Evolutionary conservation across 768 basidiomycete species (phyloP).

Genomic region (Tulasnella sp.): DNA sequence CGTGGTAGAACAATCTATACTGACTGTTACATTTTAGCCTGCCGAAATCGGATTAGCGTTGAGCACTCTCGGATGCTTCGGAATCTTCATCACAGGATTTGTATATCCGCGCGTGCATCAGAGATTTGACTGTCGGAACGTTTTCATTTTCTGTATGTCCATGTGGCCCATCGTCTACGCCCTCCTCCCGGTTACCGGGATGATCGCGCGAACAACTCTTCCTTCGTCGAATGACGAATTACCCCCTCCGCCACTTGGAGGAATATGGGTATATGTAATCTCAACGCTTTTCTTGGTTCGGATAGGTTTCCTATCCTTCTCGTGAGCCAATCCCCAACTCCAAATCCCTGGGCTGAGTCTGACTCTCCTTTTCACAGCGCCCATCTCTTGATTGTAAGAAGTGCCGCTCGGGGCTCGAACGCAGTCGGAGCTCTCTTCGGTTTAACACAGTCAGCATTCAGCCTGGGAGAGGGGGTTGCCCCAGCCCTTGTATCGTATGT

Average conservation of each 20-base stretch:
- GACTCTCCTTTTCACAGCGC: not conserved
- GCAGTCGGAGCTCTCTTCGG: constrained; percentile 18
- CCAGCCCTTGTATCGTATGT: constrained; percentile 19
- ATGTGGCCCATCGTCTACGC: constrained; percentile 32
- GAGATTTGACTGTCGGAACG: constrained; percentile 24
- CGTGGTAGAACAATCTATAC: not conserved
- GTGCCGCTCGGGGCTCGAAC: not conserved
- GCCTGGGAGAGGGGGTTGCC: constrained; percentile 16
- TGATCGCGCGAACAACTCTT: constrained; percentile 26
- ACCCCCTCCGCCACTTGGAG: not conserved
- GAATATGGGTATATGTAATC: constrained; percentile 25
- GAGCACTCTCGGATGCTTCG: constrained; percentile 29
- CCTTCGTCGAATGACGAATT: not conserved
- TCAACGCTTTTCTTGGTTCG: constrained; percentile 12
- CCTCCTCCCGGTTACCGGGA: constrained; percentile 29
- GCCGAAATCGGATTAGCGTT: constrained; percentile 31
- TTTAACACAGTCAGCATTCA: not conserved
- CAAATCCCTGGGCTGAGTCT: not conserved
- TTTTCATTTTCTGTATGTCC: constrained; percentile 31
- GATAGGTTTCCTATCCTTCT: constrained; percentile 4
- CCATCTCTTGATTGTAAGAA: not conserved
- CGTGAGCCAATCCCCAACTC: not conserved
- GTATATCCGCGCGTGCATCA: constrained; percentile 32
- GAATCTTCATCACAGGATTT: constrained; percentile 28
- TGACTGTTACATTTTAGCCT: constrained; percentile 26